Evolutionary conservation across 495 filamentous ascomycete genomes (phyloP).

Genomic region (Aspergillus biplanus): DNA sequence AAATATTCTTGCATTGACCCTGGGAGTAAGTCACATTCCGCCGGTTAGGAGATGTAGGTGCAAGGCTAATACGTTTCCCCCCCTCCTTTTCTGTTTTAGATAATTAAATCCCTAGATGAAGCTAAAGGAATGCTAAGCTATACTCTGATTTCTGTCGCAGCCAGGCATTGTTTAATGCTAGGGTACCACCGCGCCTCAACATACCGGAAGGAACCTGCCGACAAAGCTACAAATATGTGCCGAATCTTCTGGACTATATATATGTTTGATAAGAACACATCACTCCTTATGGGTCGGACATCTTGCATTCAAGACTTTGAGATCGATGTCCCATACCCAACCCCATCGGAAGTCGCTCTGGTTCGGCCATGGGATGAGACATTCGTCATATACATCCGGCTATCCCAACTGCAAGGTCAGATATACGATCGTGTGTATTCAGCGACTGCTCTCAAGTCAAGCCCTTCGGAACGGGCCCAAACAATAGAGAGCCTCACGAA

Average conservation of each 20-base stretch:
- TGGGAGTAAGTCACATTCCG: conserved; percentile 24
- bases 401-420: conserved; percentile 23
- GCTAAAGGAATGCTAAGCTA: conserved; percentile 18
- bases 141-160: conserved; percentile 21
- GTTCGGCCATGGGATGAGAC: conserved; percentile 27
- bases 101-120: conserved; percentile 27
- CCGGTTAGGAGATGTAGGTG: neutral
- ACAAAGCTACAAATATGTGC: conserved; percentile 16
- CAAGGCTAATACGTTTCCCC: neutral
- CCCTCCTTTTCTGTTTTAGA: conserved; percentile 3
- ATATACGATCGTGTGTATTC: conserved; percentile 28
- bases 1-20: conserved; percentile 27
- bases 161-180: conserved; percentile 25
- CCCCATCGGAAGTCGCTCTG: conserved; percentile 12
- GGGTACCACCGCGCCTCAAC: conserved; percentile 25
- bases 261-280: conserved; percentile 27
- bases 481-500: conserved; percentile 11
- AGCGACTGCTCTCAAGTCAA: conserved; percentile 17
- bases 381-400: conserved; percentile 18
- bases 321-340: conserved; percentile 23
- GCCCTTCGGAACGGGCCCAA: conserved; percentile 9
- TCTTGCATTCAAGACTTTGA: conserved; percentile 31
- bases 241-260: conserved; percentile 30
- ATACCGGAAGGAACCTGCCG: conserved; percentile 12
- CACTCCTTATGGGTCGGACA: conserved; percentile 25